Evolutionary conservation across 2,329 filamentous ascomycete genomes (phyloP).

Genomic region (Pyrenochaeta sp.): DNA sequence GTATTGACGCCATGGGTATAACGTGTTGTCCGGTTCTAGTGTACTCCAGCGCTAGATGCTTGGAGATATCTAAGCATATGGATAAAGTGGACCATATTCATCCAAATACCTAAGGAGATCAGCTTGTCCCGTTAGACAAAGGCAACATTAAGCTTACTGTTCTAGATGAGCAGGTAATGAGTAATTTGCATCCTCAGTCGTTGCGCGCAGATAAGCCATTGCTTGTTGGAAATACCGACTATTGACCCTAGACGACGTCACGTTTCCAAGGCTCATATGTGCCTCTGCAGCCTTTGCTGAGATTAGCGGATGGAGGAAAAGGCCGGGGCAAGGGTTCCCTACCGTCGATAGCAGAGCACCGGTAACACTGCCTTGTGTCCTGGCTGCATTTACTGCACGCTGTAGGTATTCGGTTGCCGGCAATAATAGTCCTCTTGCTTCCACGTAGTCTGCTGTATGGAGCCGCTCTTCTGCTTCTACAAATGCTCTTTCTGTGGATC

Average conservation of each 20-base stretch:
- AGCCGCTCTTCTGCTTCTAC: slow-evolving; percentile 51
- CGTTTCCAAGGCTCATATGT: slow-evolving; percentile 62
- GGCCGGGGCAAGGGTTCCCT: slow-evolving; percentile 23
- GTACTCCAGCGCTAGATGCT: not conserved
- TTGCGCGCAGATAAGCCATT: slow-evolving; percentile 56
- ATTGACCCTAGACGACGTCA: slow-evolving; percentile 55
- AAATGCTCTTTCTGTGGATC: slow-evolving; percentile 20
- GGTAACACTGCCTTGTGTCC: slow-evolving; percentile 46
- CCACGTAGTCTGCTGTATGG: slow-evolving; percentile 57
- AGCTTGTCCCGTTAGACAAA: slow-evolving; percentile 4
- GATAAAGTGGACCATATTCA: slow-evolving; percentile 50
- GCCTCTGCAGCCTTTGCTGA: slow-evolving; percentile 56
- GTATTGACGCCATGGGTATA: not conserved
- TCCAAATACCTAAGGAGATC: slow-evolving; percentile 51
- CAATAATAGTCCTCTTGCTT: slow-evolving; percentile 60
- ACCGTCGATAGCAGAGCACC: slow-evolving; percentile 58
- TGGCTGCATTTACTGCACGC: slow-evolving; percentile 56
- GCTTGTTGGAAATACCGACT: slow-evolving; percentile 58
- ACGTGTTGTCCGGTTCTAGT: not conserved
- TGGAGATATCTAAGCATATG: slow-evolving; percentile 2
- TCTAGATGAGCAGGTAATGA: slow-evolving; percentile 56
- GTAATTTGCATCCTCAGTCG: slow-evolving; percentile 54
- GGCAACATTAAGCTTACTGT: slow-evolving; percentile 47
- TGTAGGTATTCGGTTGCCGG: slow-evolving; percentile 62
- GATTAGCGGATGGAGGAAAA: slow-evolving; percentile 10